Evolutionary conservation across 768 basidiomycete species (phyloP).

Genomic region (Neoboletus subvelutipes): DNA sequence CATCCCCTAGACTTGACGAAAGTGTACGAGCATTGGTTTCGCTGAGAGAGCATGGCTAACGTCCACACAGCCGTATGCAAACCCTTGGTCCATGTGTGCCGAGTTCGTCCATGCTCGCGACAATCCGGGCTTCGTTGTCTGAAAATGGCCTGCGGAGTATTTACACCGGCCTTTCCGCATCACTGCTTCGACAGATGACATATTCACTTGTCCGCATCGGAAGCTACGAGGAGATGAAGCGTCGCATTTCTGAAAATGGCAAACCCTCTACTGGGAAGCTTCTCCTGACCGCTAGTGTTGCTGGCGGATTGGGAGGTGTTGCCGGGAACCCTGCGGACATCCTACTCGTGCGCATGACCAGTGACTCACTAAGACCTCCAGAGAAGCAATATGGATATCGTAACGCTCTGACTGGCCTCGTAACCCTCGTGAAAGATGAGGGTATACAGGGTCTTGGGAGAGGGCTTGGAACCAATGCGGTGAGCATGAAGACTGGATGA

Average conservation of each 20-base stretch:
- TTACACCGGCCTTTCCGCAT: slow-evolving; percentile 81
- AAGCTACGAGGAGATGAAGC: slow-evolving; percentile 76
- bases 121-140: slow-evolving; percentile 62
- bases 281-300: slow-evolving; percentile 62
- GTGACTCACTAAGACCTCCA: slow-evolving; percentile 72
- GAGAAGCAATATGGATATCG: slow-evolving; percentile 75
- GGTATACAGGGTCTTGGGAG: slow-evolving; percentile 66
- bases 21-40: slow-evolving; percentile 51
- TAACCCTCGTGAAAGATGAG: slow-evolving; percentile 63
- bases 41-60: not conserved
- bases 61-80: slow-evolving; percentile 69
- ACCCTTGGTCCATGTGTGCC: slow-evolving; percentile 53
- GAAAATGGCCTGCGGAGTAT: slow-evolving; percentile 71
- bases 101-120: slow-evolving; percentile 62
- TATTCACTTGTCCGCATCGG: slow-evolving; percentile 87
- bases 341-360: slow-evolving; percentile 83
- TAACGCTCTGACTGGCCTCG: slow-evolving; percentile 76
- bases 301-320: slow-evolving; percentile 80
- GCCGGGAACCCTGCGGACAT: slow-evolving; percentile 84
- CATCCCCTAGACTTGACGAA: slow-evolving; percentile 86
- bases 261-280: slow-evolving; percentile 55
- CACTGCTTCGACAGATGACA: slow-evolving; percentile 86
- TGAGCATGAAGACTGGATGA: slow-evolving; percentile 34
- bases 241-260: slow-evolving; percentile 47
- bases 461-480: slow-evolving; percentile 78